Evolutionary conservation across 768 basidiomycete species (phyloP), one percentile per base, ranked within the genome.

Genomic region (Xanthoconium purpureum): DNA sequence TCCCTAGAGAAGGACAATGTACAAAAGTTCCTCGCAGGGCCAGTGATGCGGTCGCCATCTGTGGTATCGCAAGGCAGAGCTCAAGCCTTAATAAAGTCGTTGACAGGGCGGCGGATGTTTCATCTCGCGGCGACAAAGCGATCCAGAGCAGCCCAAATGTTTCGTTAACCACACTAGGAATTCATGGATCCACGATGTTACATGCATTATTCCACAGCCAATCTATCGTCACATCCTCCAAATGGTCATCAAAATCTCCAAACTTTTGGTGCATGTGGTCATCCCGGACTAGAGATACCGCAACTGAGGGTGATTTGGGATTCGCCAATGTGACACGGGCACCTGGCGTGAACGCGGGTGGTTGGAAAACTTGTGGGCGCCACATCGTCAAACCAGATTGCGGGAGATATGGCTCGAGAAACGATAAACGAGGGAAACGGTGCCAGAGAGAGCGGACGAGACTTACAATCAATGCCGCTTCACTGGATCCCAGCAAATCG

Each of bases 171-270:
- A 24, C 24, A 24, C 24, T 24, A 24, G 24, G 24, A 24, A 24
- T 50, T 66, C 52, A 70, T 18, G 47, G 48, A 37, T 61, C 60
- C 40, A 50, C 50, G 24, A 70, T 63, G 52, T 54, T 64, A 68
- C 73, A 76, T 51, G 56, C 67, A 24, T 46, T 59, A 45, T 83
- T 81, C 47, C 66, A 67, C 57, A 83, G 59, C 79, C 80, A 81
- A 55, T 80, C 79, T 54, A 75, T 70, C 40, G 68, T 80, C 47
- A 85, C 84, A 68, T 90, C 84, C 71, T 90, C 90, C 45, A 91
- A 69, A 71, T 91, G 87, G 61, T 91, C 90, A 55, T 92, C 90
- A 58, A 91, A 91, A 68, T 92, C 90, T 5, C 84, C 86, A 55
- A 92, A 84, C 46, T 78, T 74, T 55, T 77, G 72, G 54, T 87